Evolutionary conservation across 805 yeast genomes (phyloP).

Genomic region (Kluyveromyces dobzhanskii): DNA sequence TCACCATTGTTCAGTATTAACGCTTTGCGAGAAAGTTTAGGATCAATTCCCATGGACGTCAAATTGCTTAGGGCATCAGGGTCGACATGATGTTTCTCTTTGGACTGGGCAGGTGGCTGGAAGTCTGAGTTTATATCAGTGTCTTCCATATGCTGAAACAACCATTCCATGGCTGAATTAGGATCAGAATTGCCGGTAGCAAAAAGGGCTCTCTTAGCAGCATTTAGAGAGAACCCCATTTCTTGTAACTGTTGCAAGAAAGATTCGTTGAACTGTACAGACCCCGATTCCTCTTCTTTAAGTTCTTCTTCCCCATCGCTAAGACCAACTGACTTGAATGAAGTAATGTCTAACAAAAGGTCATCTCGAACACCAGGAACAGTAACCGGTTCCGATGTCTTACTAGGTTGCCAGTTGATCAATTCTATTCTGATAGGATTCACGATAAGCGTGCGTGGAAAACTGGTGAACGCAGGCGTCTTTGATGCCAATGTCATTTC

Average conservation of each 20-base stretch:
- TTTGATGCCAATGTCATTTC: constrained; percentile 19
- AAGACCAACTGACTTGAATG: constrained; percentile 34
- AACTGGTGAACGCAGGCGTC: constrained; percentile 31
- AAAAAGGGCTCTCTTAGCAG: constrained; percentile 60
- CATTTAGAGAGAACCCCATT: constrained; percentile 82
- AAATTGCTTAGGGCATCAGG: constrained; percentile 23
- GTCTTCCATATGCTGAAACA: constrained; percentile 85
- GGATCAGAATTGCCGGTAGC: constrained; percentile 54
- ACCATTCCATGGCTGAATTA: constrained; percentile 85
- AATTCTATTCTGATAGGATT: constrained; percentile 75
- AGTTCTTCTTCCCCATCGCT: constrained; percentile 20
- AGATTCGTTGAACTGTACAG: constrained; percentile 47
- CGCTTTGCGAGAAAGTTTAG: constrained; percentile 63
- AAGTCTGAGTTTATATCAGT: constrained; percentile 63
- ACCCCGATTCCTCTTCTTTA: constrained; percentile 18
- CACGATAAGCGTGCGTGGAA: constrained; percentile 63
- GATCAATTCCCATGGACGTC: constrained; percentile 67
- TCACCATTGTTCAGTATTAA: constrained; percentile 49
- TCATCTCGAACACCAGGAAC: constrained; percentile 30
- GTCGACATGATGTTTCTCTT: constrained; percentile 7
- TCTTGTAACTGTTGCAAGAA: constrained; percentile 47
- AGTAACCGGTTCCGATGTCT: constrained; percentile 64
- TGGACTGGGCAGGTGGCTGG: constrained; percentile 19
- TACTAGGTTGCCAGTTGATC: constrained; percentile 84
- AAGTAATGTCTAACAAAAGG: constrained; percentile 37